A percentile compares a stretch with the other conserved stretches of the same genome.
These are phyloP conservation scores for Lentinula raphanica DNA, from an alignment of 768 basidiomycete genomes.

Conservation along the genomic window DNA sequence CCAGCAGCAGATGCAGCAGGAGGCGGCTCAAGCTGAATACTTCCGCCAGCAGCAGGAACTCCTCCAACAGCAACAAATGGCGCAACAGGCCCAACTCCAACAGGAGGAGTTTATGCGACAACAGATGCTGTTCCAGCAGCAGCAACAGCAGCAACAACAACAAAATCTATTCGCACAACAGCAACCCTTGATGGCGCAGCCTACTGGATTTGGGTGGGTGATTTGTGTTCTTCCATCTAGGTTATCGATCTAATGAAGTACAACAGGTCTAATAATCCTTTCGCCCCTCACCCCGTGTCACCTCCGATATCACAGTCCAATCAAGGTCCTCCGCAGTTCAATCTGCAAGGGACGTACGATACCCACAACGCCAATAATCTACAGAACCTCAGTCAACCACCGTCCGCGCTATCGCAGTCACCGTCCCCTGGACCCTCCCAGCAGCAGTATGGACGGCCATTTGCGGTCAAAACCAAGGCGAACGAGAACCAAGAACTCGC, in stretches of 20 bases:
- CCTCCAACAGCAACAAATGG: conserved; percentile 32
- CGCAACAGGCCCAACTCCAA: conserved; percentile 2
- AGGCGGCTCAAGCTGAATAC: conserved; percentile 78
- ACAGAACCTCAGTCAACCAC: conserved; percentile 22
- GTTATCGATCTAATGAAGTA: not conserved
- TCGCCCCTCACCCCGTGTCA: conserved; percentile 47
- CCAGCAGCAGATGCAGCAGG: conserved; percentile 88
- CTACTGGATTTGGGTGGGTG: conserved; percentile 72
- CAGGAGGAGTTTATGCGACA: conserved; percentile 55
- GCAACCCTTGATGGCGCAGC: conserved; percentile 46
- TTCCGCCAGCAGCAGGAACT: conserved; percentile 54
- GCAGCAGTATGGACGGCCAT: conserved; percentile 24
- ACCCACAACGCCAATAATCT: conserved; percentile 31
- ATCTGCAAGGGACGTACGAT: conserved; percentile 64
- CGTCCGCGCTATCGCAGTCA: conserved; percentile 39
- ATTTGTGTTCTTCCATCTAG: not conserved
- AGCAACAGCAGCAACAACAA: conserved; percentile 44
- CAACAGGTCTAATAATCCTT: conserved; percentile 90
- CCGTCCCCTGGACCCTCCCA: conserved; percentile 38
- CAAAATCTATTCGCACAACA: conserved; percentile 41
- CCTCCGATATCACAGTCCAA: conserved; percentile 30
- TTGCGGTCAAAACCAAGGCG: conserved; percentile 40
- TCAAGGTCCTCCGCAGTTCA: conserved; percentile 49
- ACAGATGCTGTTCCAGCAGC: conserved; percentile 51
- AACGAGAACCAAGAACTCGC: conserved; percentile 80